Conservation (phyloP, 75 land plant species). For the Adiantum capillusveneris region DNA sequence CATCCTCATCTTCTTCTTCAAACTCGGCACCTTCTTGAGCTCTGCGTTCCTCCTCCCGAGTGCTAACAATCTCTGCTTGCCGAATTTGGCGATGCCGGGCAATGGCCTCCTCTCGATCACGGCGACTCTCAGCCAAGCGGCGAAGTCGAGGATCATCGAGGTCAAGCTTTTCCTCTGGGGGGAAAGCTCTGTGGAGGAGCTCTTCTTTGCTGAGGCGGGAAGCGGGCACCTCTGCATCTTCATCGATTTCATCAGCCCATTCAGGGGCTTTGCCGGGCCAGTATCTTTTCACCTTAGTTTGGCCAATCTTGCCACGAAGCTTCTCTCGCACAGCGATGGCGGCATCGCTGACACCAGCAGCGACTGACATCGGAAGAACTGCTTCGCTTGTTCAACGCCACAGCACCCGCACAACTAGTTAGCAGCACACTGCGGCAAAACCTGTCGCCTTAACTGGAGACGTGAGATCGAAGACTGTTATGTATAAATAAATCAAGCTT, state of each 20-base stretch:
- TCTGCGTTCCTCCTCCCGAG: constrained; percentile 61
- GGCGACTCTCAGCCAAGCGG: constrained; percentile 68
- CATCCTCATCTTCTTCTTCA: constrained; percentile 91
- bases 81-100: constrained; percentile 81
- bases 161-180: neutral
- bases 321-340: constrained; percentile 84
- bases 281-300: constrained; percentile 87
- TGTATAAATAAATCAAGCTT: no score
- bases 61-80: constrained; percentile 86
- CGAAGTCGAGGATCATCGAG: constrained; percentile 69
- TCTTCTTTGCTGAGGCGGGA: constrained; percentile 18
- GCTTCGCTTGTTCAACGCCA: no score
- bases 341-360: constrained; percentile 94
- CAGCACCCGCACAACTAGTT: no score
- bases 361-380: constrained; percentile 60
- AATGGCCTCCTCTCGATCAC: constrained; percentile 65
- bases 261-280: constrained; percentile 98
- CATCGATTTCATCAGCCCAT: constrained; percentile 89
- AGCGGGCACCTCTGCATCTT: constrained; percentile 47
- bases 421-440: no score
- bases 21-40: constrained; percentile 48
- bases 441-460: no score
- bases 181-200: constrained; percentile 1
- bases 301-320: constrained; percentile 88
- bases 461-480: no score